phyloP scores from a whole-genome alignment of 169 alveolate species.

The Plasmodium coatneyi region DNA sequence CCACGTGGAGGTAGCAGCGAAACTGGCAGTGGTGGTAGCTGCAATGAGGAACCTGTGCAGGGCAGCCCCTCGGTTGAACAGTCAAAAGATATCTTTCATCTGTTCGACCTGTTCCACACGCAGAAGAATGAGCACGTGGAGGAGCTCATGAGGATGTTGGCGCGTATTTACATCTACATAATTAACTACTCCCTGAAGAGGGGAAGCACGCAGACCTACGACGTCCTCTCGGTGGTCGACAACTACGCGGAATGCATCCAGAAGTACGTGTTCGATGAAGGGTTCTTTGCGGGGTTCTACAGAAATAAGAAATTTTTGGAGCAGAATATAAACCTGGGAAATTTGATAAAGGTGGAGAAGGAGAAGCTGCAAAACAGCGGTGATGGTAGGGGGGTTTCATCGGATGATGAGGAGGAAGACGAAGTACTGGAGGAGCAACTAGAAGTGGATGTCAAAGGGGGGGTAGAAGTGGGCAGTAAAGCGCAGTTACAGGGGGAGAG shows the following conservation, averaged over 20 bases:
- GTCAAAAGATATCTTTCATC: not conserved
- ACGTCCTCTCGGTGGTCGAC: conserved; percentile 31
- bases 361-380: conserved; percentile 20
- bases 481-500: not conserved
- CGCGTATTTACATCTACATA: conserved; percentile 28
- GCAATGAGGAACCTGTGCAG: not conserved
- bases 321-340: conserved; percentile 25
- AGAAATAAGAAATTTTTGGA: conserved; percentile 43
- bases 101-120: conserved; percentile 35
- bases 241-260: conserved; percentile 70
- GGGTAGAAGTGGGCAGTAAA: not conserved
- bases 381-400: not conserved
- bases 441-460: not conserved
- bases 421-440: not conserved
- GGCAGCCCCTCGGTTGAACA: not conserved
- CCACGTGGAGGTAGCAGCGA: not conserved
- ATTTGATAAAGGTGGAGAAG: conserved; percentile 40
- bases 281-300: conserved; percentile 17
- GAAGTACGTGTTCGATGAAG: conserved; percentile 45
- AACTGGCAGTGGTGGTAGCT: not conserved
- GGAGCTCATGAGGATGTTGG: conserved; percentile 19
- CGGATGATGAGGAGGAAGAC: not conserved
- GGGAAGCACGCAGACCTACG: not conserved
- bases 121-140: conserved; percentile 15
- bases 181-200: conserved; percentile 40